Base-by-base conservation (phyloP, 2,329 filamentous ascomycete genomes). In the Domatiomyces globalis region DNA sequence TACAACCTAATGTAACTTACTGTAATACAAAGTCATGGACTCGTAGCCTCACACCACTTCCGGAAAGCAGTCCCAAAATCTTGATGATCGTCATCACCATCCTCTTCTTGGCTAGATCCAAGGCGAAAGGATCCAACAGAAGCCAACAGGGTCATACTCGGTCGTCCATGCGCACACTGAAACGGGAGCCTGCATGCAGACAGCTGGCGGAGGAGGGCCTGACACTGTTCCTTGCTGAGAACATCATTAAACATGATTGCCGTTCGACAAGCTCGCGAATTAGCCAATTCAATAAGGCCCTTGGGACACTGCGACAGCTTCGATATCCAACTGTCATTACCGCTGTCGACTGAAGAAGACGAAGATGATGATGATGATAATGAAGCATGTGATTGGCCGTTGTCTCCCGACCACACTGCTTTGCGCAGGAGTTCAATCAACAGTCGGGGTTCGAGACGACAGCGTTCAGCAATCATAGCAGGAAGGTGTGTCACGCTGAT, bases 371-470 rank as follows among this genome's bases (percentile, higher is more conserved):
- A 15, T 5, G 22, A 25, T 15, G 10, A 5, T 15, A 10, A 15
- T 15, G 33, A 15, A 27, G 27, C 10, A n/a, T 51, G 73, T 5
- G 33, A 15, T 15, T 15, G 33, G 33, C 10, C 12, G 33, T 10
- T 39, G 33, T 39, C 33, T 1, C 79, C 69, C 48, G 73, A 77
- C 83, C 85, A 94, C 0, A 83, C 70, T 62, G 94, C 86, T 5
- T 76, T 74, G 6, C 89, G 80, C 7, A 96, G 69, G 9, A 96
- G 69, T 4, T 86, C 79, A 25, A 87, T 78, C 0, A 90, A 69
- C 1, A 95, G 66, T 5, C 77, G 74, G 0, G 87, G 85, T 50
- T 94, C 83, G 4, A 74, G 63, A 39, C 77, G 76, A 64, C 88
- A 95, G 45, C 89, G 77, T 61, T 94, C 86, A 0, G 78, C 68